Evolutionary conservation across 1,284 basidiomycete species (phyloP).

Genomic region (Coniferiporia weirii): DNA sequence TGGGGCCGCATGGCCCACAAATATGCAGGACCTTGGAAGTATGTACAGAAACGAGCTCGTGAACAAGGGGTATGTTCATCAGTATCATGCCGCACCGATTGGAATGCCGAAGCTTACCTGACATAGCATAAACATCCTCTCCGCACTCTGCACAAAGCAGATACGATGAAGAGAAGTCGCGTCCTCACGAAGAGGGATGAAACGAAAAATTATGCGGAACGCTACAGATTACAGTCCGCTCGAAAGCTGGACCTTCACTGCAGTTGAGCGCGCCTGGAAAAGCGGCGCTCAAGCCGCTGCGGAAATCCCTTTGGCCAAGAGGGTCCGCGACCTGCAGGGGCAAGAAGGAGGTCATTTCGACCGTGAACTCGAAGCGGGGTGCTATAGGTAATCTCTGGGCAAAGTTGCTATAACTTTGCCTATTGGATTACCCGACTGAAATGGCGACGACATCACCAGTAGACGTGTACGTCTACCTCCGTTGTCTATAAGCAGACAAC

Average conservation of each 20-base stretch:
- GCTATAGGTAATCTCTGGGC: too few relatives aligned
- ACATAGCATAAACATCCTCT: background rate
- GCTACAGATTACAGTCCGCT: background rate
- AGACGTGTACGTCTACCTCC: background rate
- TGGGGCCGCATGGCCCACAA: too few relatives aligned
- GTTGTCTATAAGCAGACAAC: background rate
- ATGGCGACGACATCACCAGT: background rate
- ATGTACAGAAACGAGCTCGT: background rate
- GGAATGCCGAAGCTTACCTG: background rate
- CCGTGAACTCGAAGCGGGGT: background rate
- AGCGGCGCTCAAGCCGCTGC: background rate
- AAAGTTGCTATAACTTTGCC: background rate
- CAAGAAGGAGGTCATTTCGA: background rate
- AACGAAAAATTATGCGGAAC: background rate
- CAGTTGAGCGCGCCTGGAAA: background rate
- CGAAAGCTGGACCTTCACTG: background rate
- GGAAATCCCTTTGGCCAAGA: background rate
- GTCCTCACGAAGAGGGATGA: background rate
- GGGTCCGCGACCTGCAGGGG: background rate
- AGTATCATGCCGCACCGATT: background rate
- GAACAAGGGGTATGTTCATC: background rate
- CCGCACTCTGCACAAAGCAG: background rate
- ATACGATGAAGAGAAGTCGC: background rate
- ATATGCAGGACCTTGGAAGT: background rate
- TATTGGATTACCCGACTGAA: background rate